A percentile compares a stretch with the other conserved stretches of the same genome.
phyloP scores from a whole-genome alignment of 208 protist genomes.

The Acanthamoeba divionensis region DNA sequence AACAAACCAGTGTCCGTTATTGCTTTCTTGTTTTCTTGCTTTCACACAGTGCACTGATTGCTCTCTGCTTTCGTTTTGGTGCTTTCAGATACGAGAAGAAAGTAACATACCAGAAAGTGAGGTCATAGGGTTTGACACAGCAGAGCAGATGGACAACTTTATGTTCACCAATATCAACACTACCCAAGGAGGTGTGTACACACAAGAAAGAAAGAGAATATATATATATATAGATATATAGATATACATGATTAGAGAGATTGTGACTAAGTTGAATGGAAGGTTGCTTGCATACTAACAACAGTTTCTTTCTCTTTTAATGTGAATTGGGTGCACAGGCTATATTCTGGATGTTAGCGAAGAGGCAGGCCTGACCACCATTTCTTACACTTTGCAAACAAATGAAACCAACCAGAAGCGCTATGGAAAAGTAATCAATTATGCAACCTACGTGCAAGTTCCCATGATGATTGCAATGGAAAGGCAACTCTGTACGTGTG shows the following conservation, averaged over 20 bases:
- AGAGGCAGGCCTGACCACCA: not conserved
- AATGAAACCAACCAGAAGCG: slow-evolving; percentile 7
- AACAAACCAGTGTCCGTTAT: not conserved
- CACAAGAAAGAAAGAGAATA: too few relatives aligned
- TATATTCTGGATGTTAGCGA: not conserved
- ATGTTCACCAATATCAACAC: slow-evolving; percentile 14
- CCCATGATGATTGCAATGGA: slow-evolving; percentile 33
- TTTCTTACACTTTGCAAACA: not conserved
- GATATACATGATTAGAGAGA: too few relatives aligned
- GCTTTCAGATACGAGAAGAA: not conserved
- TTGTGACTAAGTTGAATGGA: too few relatives aligned
- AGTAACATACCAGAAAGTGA: slow-evolving; percentile 12
- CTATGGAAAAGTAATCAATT: not conserved
- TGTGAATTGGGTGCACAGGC: not conserved
- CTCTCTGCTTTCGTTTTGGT: too few relatives aligned
- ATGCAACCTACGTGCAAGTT: slow-evolving; percentile 11
- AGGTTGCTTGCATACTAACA: not conserved
- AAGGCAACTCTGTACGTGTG: not conserved
- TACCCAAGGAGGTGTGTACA: slow-evolving; percentile 28
- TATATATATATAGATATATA: not conserved
- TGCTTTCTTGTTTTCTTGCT: not conserved
- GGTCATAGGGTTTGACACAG: not conserved
- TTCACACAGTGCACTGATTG: not conserved
- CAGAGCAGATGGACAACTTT: not conserved
- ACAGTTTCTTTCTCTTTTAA: not conserved